Evolutionary conservation across 2,329 filamentous ascomycete species (phyloP), one percentile per base, ranked within the genome.

Genomic region (Chrysosporium keratinophilum): DNA sequence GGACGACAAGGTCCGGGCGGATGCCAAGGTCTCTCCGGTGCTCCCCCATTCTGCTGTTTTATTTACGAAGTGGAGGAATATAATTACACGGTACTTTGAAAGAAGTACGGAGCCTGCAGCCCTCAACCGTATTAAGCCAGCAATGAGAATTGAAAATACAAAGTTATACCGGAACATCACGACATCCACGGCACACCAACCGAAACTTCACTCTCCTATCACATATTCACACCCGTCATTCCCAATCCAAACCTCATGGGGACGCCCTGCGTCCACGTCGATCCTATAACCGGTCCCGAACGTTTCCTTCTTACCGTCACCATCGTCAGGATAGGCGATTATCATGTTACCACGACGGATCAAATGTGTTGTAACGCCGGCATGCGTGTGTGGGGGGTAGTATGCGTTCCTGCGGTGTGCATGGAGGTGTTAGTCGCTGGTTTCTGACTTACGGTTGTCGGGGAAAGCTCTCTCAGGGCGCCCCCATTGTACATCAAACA

Each of bases 211-310:
- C 61, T 81, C 78, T 20, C 78, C 78, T 63, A 82, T 80, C 23
- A 81, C 77, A 70, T 80, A 81, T 56, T 78, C 79, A 65, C 79
- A 82, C 1, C 80, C 80, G 40, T 76, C 69, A 6, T 66, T 58
- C 0, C 80, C 79, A 58, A 83, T 77, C 79, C 79, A 82, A 1
- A 83, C 79, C 65, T 83, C 78, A 61, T 83, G 79, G 19, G 74
- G 54, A 59, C 74, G 75, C 1, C 73, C 70, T 0, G 77, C 78
- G 20, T 78, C 76, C 0, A 83, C 79, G 66, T 83, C 79, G 15
- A 82, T 65, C 57, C 80, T 67, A 1, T 71, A 71, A 1, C 80
- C 80, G 0, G 70, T 69, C 0, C 77, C 75, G 58, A 80, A 79
- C 0, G 76, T 81, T 66, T 81, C 74, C 58, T 77, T 80, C 47